Percentiles rank a stretch among this genome's conserved stretches.
Conservation (phyloP, 1,284 basidiomycete species). For the Fistulinella cinereoalba region DNA sequence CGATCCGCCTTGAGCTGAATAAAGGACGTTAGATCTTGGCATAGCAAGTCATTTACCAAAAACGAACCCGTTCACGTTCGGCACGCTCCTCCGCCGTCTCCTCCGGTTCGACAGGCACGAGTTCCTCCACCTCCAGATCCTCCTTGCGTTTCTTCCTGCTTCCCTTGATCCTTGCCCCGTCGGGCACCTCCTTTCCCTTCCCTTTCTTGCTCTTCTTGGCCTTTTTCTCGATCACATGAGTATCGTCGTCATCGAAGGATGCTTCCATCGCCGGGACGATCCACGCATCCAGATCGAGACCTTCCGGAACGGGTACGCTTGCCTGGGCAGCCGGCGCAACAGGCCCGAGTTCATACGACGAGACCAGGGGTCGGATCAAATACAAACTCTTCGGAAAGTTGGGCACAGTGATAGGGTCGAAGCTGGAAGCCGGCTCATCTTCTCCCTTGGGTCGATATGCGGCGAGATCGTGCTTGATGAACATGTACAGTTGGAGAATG, state of each 20-base stretch:
- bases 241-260: conserved; percentile 32
- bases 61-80: conserved; percentile 58
- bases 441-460: conserved; percentile 49
- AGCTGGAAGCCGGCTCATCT: conserved; percentile 37
- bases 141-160: conserved; percentile 31
- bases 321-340: conserved; percentile 80
- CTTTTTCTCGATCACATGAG: conserved; percentile 30
- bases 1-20: conserved; percentile 70
- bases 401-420: conserved; percentile 40
- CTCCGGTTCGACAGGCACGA: conserved; percentile 29
- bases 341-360: conserved; percentile 80
- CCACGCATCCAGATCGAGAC: conserved; percentile 82
- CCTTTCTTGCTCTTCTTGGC: conserved; percentile 46
- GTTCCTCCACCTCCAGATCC: conserved; percentile 34
- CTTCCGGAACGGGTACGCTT: conserved; percentile 78
- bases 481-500: conserved; percentile 72
- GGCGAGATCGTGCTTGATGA: conserved; percentile 79
- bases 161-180: conserved; percentile 30
- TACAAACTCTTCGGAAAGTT: conserved; percentile 85
- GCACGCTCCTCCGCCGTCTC: conserved; percentile 57
- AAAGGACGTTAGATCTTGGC: not conserved
- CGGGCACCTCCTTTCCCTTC: conserved; percentile 48
- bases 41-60: not conserved
- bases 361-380: conserved; percentile 82
- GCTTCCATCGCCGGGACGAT: conserved; percentile 69